Evolutionary conservation across 331 rosid genomes (phyloP).

Genomic region (Rhamnella rubrinervis): DNA sequence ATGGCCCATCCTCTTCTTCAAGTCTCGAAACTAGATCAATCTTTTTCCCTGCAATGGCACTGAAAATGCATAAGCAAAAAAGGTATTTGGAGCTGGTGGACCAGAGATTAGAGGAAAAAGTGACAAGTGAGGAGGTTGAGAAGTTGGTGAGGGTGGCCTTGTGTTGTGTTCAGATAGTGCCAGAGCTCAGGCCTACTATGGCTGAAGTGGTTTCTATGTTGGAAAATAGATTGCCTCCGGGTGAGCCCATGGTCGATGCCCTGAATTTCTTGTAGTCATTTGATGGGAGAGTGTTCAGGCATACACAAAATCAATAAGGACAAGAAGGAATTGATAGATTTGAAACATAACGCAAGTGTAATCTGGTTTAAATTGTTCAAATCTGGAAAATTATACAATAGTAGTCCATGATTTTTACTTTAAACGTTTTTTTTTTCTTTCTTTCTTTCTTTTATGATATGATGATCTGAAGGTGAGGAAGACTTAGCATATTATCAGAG

Average conservation of each 20-base stretch:
- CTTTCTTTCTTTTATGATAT: no score
- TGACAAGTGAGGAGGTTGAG: conserved; percentile 11
- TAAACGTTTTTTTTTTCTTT: no score
- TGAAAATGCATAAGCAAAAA: conserved; percentile 16
- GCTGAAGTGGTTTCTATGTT: conserved; percentile 19
- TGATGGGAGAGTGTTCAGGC: background rate
- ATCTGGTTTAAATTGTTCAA: no score
- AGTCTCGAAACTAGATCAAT: background rate
- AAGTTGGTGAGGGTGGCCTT: conserved; percentile 12
- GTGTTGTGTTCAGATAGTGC: conserved; percentile 16
- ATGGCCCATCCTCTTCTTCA: background rate
- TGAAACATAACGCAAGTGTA: no score
- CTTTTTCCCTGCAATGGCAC: conserved; percentile 17
- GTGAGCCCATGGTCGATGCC: conserved; percentile 13
- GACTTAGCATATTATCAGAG: no score
- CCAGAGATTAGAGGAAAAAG: conserved; percentile 4
- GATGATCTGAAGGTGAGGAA: no score
- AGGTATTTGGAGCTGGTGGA: conserved; percentile 12
- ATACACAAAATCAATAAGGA: background rate
- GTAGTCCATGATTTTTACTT: no score
- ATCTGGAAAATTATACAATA: no score
- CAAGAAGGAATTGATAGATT: no score
- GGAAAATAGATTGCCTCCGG: conserved; percentile 9
- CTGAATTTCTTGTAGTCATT: conserved; percentile 11
- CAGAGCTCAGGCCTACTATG: conserved; percentile 11